Conservation (phyloP, 441 rosid genomes). For the Croton laevigatus region DNA sequence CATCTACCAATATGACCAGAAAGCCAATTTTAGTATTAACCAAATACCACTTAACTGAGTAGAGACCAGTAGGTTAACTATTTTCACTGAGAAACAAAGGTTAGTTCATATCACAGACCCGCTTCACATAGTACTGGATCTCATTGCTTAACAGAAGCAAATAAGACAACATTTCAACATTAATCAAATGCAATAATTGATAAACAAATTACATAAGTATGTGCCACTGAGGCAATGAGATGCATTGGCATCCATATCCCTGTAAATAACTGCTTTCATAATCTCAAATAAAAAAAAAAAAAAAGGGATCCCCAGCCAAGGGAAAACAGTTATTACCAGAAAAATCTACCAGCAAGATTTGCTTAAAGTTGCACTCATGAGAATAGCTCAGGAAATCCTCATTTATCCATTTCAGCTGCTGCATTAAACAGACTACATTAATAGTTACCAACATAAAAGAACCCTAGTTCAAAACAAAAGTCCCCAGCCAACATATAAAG, state of each 20-base stretch:
- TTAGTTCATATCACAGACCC: conserved; percentile 14
- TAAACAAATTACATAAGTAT: background rate
- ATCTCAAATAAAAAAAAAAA: conserved; percentile 6
- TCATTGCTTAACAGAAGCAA: conserved; percentile 14
- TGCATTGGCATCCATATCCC: conserved; percentile 23
- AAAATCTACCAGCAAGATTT: conserved; percentile 67
- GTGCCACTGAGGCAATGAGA: conserved; percentile 10
- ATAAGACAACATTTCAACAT: conserved; percentile 2
- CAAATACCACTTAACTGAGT: conserved; percentile 18
- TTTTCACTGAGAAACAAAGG: conserved; percentile 19
- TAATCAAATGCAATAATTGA: conserved; percentile 8
- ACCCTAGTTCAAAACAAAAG: conserved; percentile 31
- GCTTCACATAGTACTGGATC: conserved; percentile 5
- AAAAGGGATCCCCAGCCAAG: conserved; percentile 38
- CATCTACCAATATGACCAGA: conserved; percentile 64
- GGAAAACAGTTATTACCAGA: conserved; percentile 69
- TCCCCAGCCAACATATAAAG: conserved; percentile 30
- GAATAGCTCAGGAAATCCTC: conserved; percentile 82
- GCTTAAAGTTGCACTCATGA: conserved; percentile 72
- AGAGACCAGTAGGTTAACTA: conserved; percentile 21
- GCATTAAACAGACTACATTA: conserved; percentile 72
- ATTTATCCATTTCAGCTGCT: conserved; percentile 84
- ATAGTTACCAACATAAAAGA: conserved; percentile 35
- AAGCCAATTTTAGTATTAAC: conserved; percentile 42
- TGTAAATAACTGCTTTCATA: conserved; percentile 7